phyloP scores from a whole-genome alignment of 164 flowering plant species.

The Saururus chinensis region DNA sequence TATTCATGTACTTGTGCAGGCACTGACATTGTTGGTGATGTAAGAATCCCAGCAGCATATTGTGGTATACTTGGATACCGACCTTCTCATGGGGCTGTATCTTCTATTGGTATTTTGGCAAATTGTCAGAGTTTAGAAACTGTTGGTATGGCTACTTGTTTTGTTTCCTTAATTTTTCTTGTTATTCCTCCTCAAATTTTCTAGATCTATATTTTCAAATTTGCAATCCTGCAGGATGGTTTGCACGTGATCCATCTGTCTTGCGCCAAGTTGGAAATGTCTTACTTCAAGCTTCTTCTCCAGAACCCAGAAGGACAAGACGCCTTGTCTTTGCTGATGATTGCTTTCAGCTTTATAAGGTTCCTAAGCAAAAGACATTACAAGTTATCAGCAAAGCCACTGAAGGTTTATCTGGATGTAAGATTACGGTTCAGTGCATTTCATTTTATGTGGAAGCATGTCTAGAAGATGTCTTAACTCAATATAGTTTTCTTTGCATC shows the following conservation, averaged over 20 bases:
- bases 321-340: constrained; percentile 80
- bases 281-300: constrained; percentile 41
- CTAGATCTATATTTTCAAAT: background rate
- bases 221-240: constrained; percentile 46
- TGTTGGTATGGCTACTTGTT: constrained; percentile 41
- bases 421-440: constrained; percentile 15
- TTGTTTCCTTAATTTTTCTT: background rate
- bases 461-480: background rate
- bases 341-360: constrained; percentile 72
- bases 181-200: background rate
- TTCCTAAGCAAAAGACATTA: constrained; percentile 56
- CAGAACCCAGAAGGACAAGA: constrained; percentile 49
- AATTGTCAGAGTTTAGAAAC: constrained; percentile 81
- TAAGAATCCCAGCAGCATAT: constrained; percentile 80
- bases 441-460: background rate
- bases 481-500: background rate
- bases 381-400: constrained; percentile 45
- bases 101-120: constrained; percentile 63
- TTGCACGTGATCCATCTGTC: constrained; percentile 80
- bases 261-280: constrained; percentile 70
- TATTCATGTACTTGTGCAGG: constrained; percentile 30
- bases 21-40: constrained; percentile 72
- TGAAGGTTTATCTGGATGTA: constrained; percentile 80
- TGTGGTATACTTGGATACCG: constrained; percentile 90
- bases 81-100: constrained; percentile 80